phyloP scores from a whole-genome alignment of 768 basidiomycete genomes.

The Gyrodon lividus region DNA sequence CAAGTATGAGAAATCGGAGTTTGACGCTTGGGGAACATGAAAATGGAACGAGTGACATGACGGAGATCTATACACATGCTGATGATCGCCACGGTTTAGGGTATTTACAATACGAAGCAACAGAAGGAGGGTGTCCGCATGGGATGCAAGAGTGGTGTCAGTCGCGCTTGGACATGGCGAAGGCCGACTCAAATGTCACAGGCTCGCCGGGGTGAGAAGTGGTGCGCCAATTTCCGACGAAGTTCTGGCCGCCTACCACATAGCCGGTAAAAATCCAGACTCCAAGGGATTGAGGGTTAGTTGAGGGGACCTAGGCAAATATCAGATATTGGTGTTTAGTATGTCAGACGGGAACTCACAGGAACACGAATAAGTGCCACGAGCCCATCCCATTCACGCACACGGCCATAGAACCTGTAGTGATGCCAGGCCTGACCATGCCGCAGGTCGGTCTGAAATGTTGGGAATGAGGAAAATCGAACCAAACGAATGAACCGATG shows the following conservation, averaged over 20 bases:
- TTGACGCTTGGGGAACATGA: not conserved
- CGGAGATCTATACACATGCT: slow-evolving; percentile 22
- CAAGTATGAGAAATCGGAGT: not conserved
- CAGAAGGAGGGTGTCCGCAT: slow-evolving; percentile 4
- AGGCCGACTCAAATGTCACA: slow-evolving; percentile 60
- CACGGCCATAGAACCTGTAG: slow-evolving; percentile 50
- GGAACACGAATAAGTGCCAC: slow-evolving; percentile 50
- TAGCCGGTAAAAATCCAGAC: slow-evolving; percentile 66
- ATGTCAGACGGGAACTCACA: slow-evolving; percentile 15
- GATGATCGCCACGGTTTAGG: slow-evolving; percentile 2
- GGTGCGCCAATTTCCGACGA: slow-evolving; percentile 72
- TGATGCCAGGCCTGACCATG: slow-evolving; percentile 50
- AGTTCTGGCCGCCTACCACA: slow-evolving; percentile 58
- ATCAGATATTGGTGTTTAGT: slow-evolving; percentile 4
- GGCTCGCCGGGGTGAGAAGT: slow-evolving; percentile 34
- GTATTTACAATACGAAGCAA: slow-evolving; percentile 13
- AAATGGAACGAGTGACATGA: slow-evolving; percentile 8
- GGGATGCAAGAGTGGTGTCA: slow-evolving; percentile 4
- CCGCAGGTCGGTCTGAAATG: slow-evolving; percentile 44
- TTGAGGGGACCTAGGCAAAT: slow-evolving; percentile 6
- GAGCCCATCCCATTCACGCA: slow-evolving; percentile 59
- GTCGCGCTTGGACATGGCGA: slow-evolving; percentile 54
- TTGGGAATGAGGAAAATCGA: not conserved
- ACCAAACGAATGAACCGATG: not conserved
- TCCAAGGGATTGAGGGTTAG: slow-evolving; percentile 13